A percentile compares a stretch with the other conserved stretches of the same genome.
Evolutionary conservation across 164 flowering plant genomes (phyloP).

Genomic region (Vitis rupestris): DNA sequence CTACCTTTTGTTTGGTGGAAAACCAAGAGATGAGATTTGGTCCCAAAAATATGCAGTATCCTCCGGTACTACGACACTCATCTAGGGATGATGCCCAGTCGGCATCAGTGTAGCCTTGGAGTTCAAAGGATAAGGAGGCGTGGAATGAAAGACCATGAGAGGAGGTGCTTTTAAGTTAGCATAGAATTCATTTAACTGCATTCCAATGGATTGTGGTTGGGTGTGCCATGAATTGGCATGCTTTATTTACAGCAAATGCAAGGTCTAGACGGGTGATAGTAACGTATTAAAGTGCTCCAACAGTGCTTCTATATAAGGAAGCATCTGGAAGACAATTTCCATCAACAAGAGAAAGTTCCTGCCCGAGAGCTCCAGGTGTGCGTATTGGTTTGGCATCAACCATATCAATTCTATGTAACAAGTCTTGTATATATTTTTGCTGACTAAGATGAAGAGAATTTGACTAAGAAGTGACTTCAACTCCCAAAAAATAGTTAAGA

Average conservation of each 20-base stretch:
- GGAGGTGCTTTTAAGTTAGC: background rate
- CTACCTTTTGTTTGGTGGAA: too few species aligned
- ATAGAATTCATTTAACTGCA: background rate
- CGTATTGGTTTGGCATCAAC: background rate
- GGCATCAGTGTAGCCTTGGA: too few species aligned
- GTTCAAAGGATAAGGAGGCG: too few species aligned
- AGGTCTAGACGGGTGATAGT: conserved; percentile 13
- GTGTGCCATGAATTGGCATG: conserved; percentile 10
- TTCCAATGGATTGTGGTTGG: background rate
- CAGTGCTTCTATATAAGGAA: background rate
- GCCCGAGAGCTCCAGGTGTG: background rate
- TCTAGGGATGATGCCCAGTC: too few species aligned
- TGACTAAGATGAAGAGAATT: background rate
- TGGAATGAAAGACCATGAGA: too few species aligned
- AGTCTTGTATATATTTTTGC: background rate
- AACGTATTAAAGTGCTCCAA: conserved; percentile 8
- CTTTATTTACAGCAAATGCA: background rate
- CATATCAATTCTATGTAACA: background rate
- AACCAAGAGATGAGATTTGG: too few species aligned
- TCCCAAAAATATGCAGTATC: too few species aligned
- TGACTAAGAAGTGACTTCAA: background rate
- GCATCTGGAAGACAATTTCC: background rate
- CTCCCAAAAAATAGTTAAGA: background rate
- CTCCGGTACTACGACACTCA: too few species aligned
- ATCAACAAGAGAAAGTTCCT: background rate